Base-by-base conservation (phyloP, 768 basidiomycete species). In the Agaricus sinodeliciosus region DNA sequence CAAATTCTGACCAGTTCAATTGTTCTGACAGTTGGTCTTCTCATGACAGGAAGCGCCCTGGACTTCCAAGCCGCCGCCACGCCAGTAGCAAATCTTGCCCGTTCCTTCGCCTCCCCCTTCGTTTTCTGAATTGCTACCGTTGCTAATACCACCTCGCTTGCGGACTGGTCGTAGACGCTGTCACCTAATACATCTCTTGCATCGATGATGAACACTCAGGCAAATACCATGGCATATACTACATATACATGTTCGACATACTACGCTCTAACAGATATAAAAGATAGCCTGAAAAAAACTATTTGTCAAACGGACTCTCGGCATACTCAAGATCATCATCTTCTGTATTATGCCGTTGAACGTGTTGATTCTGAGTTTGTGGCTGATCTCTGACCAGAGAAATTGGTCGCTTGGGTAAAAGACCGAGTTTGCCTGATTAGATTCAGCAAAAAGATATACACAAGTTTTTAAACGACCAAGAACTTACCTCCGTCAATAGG, bases 391-490 rank as follows among this genome's bases (percentile, higher is more conserved):
- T 63, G 13, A 68, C 49, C 26, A 68, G 58, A 7, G 85, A 82
- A 12, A 90, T 87, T 5, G 87, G 85, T 0, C 82, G 78, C 66
- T 87, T 88, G 4, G 87, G 87, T 16, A 89, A 69, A 22, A 90
- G 65, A 19, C 87, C 87, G 0, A 87, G 69, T 67, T 85, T 86
- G 47, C 79, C 84, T 82, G 53, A 19, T 48, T 40, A 37, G 26
- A 55, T 53, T 25, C 48, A 49, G 36, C 37, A 46, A 19, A 31
- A 34, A 36, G 41, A 34, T n/a, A 19, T 42, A 22, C 22, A 22
- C 22, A 22, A 1, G 22, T n/a, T 42, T 25, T n/a, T 7, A 25
- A 16, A 22, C 18, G 35, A 19, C 25, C 4, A 19, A 27, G 11
- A 18, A 40, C 62, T 55, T 59, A 65, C 68, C 66, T 39, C 66